Conservation (phyloP, 148 eudicot genomes). For the Chenopodium quinoa region DNA sequence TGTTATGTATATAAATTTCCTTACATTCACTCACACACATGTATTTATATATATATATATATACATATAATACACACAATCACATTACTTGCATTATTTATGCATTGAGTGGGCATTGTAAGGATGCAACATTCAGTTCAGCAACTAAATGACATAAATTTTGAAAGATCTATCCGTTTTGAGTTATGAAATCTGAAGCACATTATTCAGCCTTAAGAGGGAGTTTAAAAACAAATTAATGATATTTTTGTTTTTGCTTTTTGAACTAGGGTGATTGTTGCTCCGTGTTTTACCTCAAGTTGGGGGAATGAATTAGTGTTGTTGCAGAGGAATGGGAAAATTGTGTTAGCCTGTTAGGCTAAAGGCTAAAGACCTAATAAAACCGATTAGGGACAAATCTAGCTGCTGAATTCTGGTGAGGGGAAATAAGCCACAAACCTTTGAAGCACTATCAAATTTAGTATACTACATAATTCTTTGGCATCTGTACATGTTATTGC, state of each 20-base stretch:
- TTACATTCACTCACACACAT: neutral
- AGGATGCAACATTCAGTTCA: neutral
- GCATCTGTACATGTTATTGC: constrained; percentile 12
- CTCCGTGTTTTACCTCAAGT: neutral
- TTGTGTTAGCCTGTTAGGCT: neutral
- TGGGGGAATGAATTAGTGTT: neutral
- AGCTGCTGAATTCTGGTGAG: neutral
- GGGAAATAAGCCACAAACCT: neutral
- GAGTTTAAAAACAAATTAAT: neutral
- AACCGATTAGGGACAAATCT: neutral
- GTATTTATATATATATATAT: too few species aligned
- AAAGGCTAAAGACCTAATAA: neutral
- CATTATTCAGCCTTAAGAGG: neutral
- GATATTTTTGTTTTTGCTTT: neutral
- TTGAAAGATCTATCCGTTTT: too few species aligned
- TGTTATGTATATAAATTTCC: neutral
- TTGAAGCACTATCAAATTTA: neutral
- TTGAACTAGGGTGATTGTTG: neutral
- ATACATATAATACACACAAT: too few species aligned
- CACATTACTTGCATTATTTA: neutral
- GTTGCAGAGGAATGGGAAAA: neutral
- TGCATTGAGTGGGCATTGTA: neutral
- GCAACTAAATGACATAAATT: neutral
- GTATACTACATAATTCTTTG: neutral
- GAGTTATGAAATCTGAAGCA: neutral